Base-by-base conservation (phyloP, 208 protist species). In the Trypanosoma brucei region DNA sequence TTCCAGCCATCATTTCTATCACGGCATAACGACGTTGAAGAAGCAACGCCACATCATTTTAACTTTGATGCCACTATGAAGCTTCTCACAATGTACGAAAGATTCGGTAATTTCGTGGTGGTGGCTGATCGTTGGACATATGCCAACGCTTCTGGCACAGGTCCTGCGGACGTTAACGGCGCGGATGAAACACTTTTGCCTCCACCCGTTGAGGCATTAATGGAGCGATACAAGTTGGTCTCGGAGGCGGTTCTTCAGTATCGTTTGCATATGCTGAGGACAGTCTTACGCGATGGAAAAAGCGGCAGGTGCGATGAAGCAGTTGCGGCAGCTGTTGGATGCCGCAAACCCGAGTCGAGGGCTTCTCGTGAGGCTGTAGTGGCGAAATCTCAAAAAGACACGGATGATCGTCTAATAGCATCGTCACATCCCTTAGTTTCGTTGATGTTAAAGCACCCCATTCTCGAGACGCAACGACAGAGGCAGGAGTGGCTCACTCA, bases 51-150 rank as follows among this genome's bases (percentile, higher is more conserved):
- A 7, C 59, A 49, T 8, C 22, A 63, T 3, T 80, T 76, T 70
- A 56, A 75, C 49, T 79, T 64, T 59, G 51, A 33, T 0, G 51
- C 52, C 2, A 78, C 83, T 13, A 59, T 61, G 31, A 83, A 83
- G 42, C 65, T 90, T 11, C 63, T 82, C 13, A 49, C 48, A 37
- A 42, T 88, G 52, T 91, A 85, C 64, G 72, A 72, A 31, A 69
- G 72, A 0, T 91, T 84, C 58, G 81, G 84, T 30, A 91, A 84
- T 39, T 79, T 82, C 36, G 46, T 81, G 5, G 68, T 91, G 22
- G 62, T 83, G 14, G 72, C 58, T 5, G 84, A 91, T 45, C 75
- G 84, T 1, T 91, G 84, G 81, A 5, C 2, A 4, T 60, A 34
- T 46, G 62, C 52, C 8, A 55, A 75, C 31, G 11, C 31, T n/a